A percentile compares a stretch with the other conserved stretches of the same genome.
These are phyloP conservation scores for Saccharomycopsis hybrid DNA, from an alignment of 1,139 yeast genomes.

Conservation along the genomic window DNA sequence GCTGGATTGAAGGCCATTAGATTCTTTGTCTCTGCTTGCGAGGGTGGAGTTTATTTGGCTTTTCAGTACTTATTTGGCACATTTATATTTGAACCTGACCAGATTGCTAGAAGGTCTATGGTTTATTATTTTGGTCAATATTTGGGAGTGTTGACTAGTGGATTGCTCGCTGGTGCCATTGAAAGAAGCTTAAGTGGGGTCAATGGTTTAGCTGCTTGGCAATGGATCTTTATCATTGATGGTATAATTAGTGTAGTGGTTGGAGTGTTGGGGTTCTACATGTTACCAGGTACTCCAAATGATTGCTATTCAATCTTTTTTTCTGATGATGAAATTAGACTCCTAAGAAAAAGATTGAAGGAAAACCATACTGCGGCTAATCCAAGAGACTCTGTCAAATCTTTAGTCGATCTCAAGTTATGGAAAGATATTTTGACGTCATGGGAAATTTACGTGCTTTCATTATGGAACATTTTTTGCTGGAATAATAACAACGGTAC, in stretches of 20 bases:
- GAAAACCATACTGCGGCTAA: slow-evolving; percentile 10
- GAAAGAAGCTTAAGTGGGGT: slow-evolving; percentile 30
- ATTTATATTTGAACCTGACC: slow-evolving; percentile 29
- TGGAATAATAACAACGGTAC: slow-evolving; percentile 53
- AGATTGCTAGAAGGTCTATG: slow-evolving; percentile 28
- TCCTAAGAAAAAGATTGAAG: slow-evolving; percentile 27
- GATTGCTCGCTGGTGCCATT: slow-evolving; percentile 35
- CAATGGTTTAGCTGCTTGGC: slow-evolving; percentile 32
- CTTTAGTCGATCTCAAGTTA: slow-evolving; percentile 2
- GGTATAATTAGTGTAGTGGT: slow-evolving; percentile 32
- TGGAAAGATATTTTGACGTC: slow-evolving; percentile 6
- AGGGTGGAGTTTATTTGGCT: slow-evolving; percentile 30
- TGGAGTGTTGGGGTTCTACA: slow-evolving; percentile 28
- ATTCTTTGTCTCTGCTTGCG: slow-evolving; percentile 32
- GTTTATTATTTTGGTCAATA: slow-evolving; percentile 26
- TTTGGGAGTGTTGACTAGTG: slow-evolving; percentile 30
- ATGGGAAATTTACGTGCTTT: slow-evolving; percentile 41
- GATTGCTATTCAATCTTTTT: slow-evolving; percentile 26
- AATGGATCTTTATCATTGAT: slow-evolving; percentile 34
- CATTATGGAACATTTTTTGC: slow-evolving; percentile 51
- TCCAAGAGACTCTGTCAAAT: neutral
- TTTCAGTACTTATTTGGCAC: slow-evolving; percentile 27
- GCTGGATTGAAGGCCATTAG: slow-evolving; percentile 40
- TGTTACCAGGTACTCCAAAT: slow-evolving; percentile 33
- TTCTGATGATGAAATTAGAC: slow-evolving; percentile 33